Evolutionary conservation across 2,329 filamentous ascomycete species (phyloP).

Genomic region (Aspergillus aculeatus): DNA sequence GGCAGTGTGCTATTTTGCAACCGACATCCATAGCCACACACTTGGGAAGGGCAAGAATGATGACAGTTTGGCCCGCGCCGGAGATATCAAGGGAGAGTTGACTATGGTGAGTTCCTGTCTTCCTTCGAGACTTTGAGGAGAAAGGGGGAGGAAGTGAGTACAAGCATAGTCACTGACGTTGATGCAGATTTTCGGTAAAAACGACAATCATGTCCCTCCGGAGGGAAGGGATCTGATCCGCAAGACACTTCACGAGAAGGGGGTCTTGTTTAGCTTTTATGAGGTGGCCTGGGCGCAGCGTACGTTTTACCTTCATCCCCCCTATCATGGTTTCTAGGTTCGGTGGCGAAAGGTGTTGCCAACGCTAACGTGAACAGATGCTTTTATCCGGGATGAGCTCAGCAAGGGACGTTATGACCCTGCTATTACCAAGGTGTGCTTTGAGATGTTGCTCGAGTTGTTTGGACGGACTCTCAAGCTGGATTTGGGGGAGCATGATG

Average conservation of each 20-base stretch:
- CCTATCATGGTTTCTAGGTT: background rate
- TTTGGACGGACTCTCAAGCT: slow-evolving; percentile 76
- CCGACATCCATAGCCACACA: slow-evolving; percentile 78
- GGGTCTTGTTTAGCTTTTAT: slow-evolving; percentile 75
- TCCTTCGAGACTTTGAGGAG: background rate
- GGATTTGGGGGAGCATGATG: slow-evolving; percentile 70
- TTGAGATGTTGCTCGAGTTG: slow-evolving; percentile 83
- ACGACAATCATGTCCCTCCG: slow-evolving; percentile 85
- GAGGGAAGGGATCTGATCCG: slow-evolving; percentile 80
- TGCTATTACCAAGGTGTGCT: slow-evolving; percentile 80
- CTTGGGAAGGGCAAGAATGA: slow-evolving; percentile 68
- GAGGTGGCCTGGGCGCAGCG: slow-evolving; percentile 91
- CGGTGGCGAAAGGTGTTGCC: slow-evolving; percentile 4
- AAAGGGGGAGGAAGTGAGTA: slow-evolving; percentile 36
- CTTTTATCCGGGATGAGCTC: slow-evolving; percentile 89
- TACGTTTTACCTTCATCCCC: slow-evolving; percentile 40
- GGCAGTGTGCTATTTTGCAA: slow-evolving; percentile 85
- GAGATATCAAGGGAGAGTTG: slow-evolving; percentile 73
- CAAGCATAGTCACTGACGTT: slow-evolving; percentile 50
- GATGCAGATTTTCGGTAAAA: slow-evolving; percentile 75
- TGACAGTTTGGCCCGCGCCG: slow-evolving; percentile 60
- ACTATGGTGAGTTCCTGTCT: slow-evolving; percentile 57
- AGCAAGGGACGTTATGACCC: slow-evolving; percentile 94
- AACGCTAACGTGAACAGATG: slow-evolving; percentile 51
- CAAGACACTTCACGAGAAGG: slow-evolving; percentile 73